Base-by-base conservation (phyloP, 768 basidiomycete genomes). In the Rhizopogon rudus region DNA sequence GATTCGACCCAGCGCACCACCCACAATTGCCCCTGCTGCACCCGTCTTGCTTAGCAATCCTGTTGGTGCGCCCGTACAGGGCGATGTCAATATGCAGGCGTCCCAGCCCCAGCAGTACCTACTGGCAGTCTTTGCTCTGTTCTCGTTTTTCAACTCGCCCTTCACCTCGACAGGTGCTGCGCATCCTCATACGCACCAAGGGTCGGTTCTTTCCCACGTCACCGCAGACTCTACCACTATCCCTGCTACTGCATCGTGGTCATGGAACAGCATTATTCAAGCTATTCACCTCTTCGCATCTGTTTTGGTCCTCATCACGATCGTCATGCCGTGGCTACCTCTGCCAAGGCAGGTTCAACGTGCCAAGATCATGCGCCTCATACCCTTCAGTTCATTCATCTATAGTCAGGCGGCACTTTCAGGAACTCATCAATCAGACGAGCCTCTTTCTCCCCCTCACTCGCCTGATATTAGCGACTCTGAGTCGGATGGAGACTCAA, bases 141-240 rank as follows among this genome's bases (percentile, higher is more conserved):
- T 93, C 72, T 91, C 88, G 0, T 88, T 93, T 72, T 89, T 91
- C 75, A 91, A 88, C 62, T 87, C 86, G 0, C 84, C 87, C 2
- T 67, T 88, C 16, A 77, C 84, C 0, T 75, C 80, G 1, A 69
- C 72, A 9, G 63, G 67, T 9, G 53, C 65, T 22, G 50, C 67
- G 3, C 66, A 67, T 31, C 61, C 58, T n/a, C 81, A 86, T 50
- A 72, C 77, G 0, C 84, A 87, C 56, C 74, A 80, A 12, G 88
- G 88, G 6, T 70, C 75, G 7, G 83, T 88, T 13, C 70, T 88
- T 29, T 74, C 77, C 9, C 71, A 75, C 50, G 56, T 72, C 45
- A 61, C 70, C 48, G 53, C 69, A 54, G 59, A 69, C 37, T 40
- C 65, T 9, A 43, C 63, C 6, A 53, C 60, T 22, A 42, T 48